These are phyloP conservation scores for Coniella vitis DNA, from an alignment of 2,329 filamentous ascomycete genomes.

Conservation along the genomic window DNA sequence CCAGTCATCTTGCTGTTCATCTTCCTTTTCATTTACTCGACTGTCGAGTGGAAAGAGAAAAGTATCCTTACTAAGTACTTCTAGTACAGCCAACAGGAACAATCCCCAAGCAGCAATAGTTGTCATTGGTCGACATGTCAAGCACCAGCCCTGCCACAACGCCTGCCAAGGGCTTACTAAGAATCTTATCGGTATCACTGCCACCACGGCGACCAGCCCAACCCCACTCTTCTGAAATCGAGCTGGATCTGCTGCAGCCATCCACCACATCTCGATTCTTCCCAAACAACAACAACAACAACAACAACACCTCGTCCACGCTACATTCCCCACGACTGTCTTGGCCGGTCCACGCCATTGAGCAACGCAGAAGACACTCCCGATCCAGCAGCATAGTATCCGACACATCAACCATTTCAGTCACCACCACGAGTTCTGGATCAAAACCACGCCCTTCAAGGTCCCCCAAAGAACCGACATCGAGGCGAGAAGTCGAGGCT, in stretches of 20 bases:
- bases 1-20: too few species aligned
- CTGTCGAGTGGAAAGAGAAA: too few species aligned
- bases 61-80: too few species aligned
- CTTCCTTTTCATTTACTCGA: too few species aligned
- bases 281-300: slow-evolving; percentile 1
- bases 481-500: slow-evolving; percentile 13
- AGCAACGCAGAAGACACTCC: not conserved
- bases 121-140: not conserved
- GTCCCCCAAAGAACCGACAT: not conserved
- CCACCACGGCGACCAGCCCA: slow-evolving; percentile 1
- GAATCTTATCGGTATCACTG: slow-evolving; percentile 1
- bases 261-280: not conserved
- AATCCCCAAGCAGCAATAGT: too few species aligned
- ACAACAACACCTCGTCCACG: not conserved
- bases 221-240: slow-evolving; percentile 1
- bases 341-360: not conserved
- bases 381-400: slow-evolving; percentile 7
- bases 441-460: not conserved
- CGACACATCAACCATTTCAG: slow-evolving; percentile 5
- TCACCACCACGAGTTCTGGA: not conserved
- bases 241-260: slow-evolving; percentile 8
- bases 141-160: not conserved
- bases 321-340: not conserved
- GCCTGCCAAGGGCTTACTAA: slow-evolving; percentile 7
- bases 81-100: too few species aligned